Percentiles rank a stretch among this genome's conserved stretches.
Conservation (phyloP, 1,139 yeast genomes). For the Ashbya aceris region DNA sequence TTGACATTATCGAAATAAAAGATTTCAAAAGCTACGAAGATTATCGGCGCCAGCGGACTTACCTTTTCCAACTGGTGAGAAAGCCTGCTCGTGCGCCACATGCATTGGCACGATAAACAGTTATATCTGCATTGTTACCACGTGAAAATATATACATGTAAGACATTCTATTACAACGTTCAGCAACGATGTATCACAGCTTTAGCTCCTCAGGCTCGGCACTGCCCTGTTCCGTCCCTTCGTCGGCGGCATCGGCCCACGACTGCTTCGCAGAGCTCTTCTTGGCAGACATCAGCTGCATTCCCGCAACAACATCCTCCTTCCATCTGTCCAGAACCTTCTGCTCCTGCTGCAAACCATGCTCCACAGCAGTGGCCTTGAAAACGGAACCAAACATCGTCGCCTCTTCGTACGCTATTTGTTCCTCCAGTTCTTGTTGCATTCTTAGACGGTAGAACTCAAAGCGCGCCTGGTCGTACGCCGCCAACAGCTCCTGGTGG, state of each 20-base stretch:
- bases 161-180: no score
- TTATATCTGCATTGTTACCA: no score
- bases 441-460: slow-evolving; percentile 84
- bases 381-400: slow-evolving; percentile 76
- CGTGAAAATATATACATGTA: no score
- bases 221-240: no score
- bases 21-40: slow-evolving; percentile 33
- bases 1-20: slow-evolving; percentile 31
- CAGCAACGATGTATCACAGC: no score
- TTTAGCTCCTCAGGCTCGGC: no score
- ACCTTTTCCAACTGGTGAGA: slow-evolving; percentile 34
- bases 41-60: slow-evolving; percentile 33
- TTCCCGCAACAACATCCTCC: slow-evolving; percentile 51
- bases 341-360: slow-evolving; percentile 67
- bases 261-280: slow-evolving; percentile 37
- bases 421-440: slow-evolving; percentile 68
- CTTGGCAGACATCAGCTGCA: slow-evolving; percentile 39
- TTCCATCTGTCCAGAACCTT: slow-evolving; percentile 65
- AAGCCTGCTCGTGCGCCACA: background rate
- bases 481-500: slow-evolving; percentile 42
- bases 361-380: slow-evolving; percentile 50
- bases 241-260: slow-evolving; percentile 20
- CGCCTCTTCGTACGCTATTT: slow-evolving; percentile 76
- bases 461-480: slow-evolving; percentile 77
- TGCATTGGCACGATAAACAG: no score